A percentile compares a stretch with the other conserved stretches of the same genome.
Conservation (phyloP, 345 rosid species). For the Salix koriyanagi region DNA sequence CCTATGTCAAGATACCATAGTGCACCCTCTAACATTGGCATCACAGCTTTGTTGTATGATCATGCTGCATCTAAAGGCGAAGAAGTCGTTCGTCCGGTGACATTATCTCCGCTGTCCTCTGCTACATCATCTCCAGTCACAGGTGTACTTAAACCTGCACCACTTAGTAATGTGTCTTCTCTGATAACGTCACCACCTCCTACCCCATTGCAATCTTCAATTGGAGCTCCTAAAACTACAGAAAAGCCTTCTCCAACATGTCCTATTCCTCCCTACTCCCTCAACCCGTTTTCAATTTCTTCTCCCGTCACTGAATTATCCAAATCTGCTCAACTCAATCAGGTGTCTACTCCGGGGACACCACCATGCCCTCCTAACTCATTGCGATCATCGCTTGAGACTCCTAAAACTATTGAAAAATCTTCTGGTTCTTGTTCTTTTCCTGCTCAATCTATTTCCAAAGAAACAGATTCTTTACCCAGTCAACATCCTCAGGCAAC, state of each 20-base stretch:
- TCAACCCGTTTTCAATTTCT: slow-evolving; percentile 10
- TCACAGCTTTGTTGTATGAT: slow-evolving; percentile 75
- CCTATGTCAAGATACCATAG: slow-evolving; percentile 49
- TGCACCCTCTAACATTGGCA: slow-evolving; percentile 56
- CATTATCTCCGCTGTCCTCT: slow-evolving; percentile 27
- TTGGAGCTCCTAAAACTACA: slow-evolving; percentile 5
- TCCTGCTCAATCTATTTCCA: slow-evolving; percentile 8
- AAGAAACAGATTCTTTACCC: slow-evolving; percentile 3
- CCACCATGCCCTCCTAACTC: slow-evolving; percentile 14
- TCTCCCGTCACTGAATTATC: slow-evolving; percentile 25
- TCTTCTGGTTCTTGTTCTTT: neutral
- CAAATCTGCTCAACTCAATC: slow-evolving; percentile 23
- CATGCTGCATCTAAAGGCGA: slow-evolving; percentile 43
- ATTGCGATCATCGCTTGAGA: slow-evolving; percentile 8
- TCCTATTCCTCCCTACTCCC: slow-evolving; percentile 10
- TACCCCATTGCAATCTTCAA: slow-evolving; percentile 6
- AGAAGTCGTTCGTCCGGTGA: slow-evolving; percentile 32
- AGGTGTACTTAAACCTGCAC: slow-evolving; percentile 18
- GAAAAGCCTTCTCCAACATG: neutral
- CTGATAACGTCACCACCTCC: slow-evolving; percentile 15
- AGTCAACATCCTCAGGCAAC: slow-evolving; percentile 7
- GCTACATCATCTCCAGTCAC: slow-evolving; percentile 28
- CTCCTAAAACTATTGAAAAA: neutral
- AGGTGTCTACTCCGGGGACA: slow-evolving; percentile 7
- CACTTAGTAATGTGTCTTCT: slow-evolving; percentile 14